These are phyloP conservation scores for Citrullus amarus DNA, from an alignment of 306 rosid genomes.

Conservation along the genomic window DNA sequence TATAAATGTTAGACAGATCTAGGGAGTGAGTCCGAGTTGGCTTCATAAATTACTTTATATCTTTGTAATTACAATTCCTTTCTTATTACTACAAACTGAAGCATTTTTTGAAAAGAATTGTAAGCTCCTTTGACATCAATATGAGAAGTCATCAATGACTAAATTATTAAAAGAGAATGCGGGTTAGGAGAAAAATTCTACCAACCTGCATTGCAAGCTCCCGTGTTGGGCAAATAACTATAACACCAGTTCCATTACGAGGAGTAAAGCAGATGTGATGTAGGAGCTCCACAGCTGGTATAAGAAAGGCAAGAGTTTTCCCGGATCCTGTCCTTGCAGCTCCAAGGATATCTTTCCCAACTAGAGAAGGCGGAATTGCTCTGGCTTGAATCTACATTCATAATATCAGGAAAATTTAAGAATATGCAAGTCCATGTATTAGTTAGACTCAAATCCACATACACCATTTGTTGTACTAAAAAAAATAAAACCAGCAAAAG, in stretches of 20 bases:
- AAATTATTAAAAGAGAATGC: neutral
- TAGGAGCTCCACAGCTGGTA: conserved; percentile 84
- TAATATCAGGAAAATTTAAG: neutral
- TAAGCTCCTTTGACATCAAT: neutral
- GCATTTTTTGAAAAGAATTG: neutral
- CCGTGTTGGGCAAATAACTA: conserved; percentile 86
- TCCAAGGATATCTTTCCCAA: conserved; percentile 78
- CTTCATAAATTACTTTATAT: neutral
- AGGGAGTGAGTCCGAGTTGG: neutral
- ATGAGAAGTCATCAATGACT: neutral
- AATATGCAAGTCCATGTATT: neutral
- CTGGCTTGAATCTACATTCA: conserved; percentile 71
- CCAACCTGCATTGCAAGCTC: conserved; percentile 94
- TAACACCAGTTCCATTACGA: conserved; percentile 70
- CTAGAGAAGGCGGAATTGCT: conserved; percentile 54
- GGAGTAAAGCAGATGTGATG: conserved; percentile 39
- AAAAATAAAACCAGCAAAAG: neutral
- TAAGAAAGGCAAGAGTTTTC: conserved; percentile 80
- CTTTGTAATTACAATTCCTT: neutral
- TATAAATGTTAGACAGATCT: neutral
- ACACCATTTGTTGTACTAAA: no score
- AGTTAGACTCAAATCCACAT: neutral
- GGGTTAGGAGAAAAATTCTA: neutral
- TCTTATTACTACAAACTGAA: neutral
- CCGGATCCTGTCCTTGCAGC: conserved; percentile 99